Evolutionary conservation across 2,329 filamentous ascomycete genomes (phyloP).

Genomic region (Didymella arachidicola): DNA sequence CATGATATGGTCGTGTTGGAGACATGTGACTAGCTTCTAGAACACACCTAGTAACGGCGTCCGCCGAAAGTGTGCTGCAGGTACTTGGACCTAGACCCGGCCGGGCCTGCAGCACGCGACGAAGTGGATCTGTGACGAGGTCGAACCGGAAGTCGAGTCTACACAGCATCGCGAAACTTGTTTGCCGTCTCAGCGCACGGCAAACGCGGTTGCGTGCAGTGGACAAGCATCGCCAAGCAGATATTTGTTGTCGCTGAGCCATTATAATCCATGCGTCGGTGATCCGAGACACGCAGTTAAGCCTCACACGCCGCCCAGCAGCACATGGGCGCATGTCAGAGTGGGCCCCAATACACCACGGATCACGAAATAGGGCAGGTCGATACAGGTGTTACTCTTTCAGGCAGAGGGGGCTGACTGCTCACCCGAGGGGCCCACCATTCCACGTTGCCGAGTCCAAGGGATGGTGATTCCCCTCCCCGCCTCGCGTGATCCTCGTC

Average conservation of each 20-base stretch:
- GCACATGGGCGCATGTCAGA: slow-evolving; percentile 12
- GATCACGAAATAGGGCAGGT: slow-evolving; percentile 8
- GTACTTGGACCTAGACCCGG: slow-evolving; percentile 14
- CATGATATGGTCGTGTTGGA: slow-evolving; percentile 4
- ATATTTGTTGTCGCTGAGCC: neutral
- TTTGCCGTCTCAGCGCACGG: slow-evolving; percentile 1
- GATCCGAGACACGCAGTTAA: slow-evolving; percentile 11
- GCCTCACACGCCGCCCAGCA: slow-evolving; percentile 12
- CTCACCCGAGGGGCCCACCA: slow-evolving; percentile 18
- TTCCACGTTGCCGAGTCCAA: slow-evolving; percentile 17
- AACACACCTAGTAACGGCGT: slow-evolving; percentile 5
- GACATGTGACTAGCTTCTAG: slow-evolving; percentile 2
- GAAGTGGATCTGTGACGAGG: slow-evolving; percentile 9
- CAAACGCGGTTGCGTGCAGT: slow-evolving; percentile 2
- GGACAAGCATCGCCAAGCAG: slow-evolving; percentile 12
- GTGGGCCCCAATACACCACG: slow-evolving; percentile 12
- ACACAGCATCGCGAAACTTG: neutral
- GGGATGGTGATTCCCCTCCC: slow-evolving; percentile 2
- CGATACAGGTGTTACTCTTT: slow-evolving; percentile 5
- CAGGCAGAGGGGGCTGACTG: slow-evolving; percentile 16
- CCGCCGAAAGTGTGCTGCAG: slow-evolving; percentile 7
- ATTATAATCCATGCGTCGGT: neutral
- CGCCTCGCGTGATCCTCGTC: slow-evolving; percentile 10
- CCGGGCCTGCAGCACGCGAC: neutral
- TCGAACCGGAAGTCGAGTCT: neutral